A percentile compares a stretch with the other conserved stretches of the same genome.
These are phyloP conservation scores for Fomitopsis serialis DNA, from an alignment of 768 basidiomycete species.

Conservation along the genomic window DNA sequence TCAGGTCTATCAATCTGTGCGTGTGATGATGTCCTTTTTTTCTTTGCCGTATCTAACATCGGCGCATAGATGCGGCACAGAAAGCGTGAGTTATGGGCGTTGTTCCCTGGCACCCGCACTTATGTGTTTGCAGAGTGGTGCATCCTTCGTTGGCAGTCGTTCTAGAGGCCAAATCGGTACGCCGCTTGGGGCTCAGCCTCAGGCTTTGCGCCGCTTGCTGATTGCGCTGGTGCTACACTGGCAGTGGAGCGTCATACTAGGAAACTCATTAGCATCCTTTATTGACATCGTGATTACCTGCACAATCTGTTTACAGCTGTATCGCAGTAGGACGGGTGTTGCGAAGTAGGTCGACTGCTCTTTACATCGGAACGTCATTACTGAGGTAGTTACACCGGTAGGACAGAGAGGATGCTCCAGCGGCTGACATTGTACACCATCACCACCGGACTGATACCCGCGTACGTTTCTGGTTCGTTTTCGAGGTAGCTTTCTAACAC, in stretches of 20 bases:
- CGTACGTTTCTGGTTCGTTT: no score
- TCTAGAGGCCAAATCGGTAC: background rate
- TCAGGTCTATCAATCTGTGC: background rate
- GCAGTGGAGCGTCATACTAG: background rate
- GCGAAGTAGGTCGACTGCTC: background rate
- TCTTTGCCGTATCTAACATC: background rate
- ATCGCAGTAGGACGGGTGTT: background rate
- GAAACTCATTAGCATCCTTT: background rate
- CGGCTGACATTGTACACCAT: background rate
- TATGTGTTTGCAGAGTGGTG: background rate
- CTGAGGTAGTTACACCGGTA: no score
- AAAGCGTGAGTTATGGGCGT: background rate
- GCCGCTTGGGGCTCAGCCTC: no score
- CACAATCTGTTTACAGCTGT: background rate
- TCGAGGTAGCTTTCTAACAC: no score
- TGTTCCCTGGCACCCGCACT: background rate
- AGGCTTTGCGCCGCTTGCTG: no score
- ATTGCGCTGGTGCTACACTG: no score
- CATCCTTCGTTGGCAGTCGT: no score
- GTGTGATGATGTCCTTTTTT: background rate
- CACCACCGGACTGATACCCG: no score
- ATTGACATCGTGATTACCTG: background rate
- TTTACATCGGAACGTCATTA: no score
- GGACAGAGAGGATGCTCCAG: background rate
- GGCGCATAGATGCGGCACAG: background rate